Evolutionary conservation across 2,329 filamentous ascomycete species (phyloP).

Genomic region (Claviceps purpurea): DNA sequence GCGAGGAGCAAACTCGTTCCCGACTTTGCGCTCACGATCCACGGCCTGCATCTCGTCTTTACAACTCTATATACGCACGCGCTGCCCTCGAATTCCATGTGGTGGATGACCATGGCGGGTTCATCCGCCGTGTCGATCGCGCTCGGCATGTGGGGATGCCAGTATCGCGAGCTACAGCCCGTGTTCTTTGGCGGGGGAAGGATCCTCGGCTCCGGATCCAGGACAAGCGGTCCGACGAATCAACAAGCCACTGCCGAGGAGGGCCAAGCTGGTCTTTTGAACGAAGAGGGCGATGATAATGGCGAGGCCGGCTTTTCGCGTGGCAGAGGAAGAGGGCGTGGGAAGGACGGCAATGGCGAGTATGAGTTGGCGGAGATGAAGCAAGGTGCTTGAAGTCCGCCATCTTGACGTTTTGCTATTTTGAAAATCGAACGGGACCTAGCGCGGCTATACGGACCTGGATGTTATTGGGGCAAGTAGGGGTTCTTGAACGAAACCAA

Average conservation of each 20-base stretch:
- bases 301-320: neutral
- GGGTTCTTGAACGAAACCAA: no score
- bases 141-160: slow-evolving; percentile 80
- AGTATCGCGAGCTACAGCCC: slow-evolving; percentile 75
- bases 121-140: slow-evolving; percentile 35
- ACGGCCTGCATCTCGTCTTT: slow-evolving; percentile 66
- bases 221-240: slow-evolving; percentile 8
- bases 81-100: slow-evolving; percentile 66
- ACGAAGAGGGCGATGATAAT: slow-evolving; percentile 24
- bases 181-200: slow-evolving; percentile 66
- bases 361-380: slow-evolving; percentile 54
- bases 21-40: slow-evolving; percentile 84
- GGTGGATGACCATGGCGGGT: slow-evolving; percentile 57
- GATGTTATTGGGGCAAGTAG: no score
- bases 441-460: no score
- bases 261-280: slow-evolving; percentile 14
- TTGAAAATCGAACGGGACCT: no score
- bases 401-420: no score
- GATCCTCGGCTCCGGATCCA: slow-evolving; percentile 18
- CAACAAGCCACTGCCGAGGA: slow-evolving; percentile 12
- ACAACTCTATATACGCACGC: slow-evolving; percentile 66
- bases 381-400: slow-evolving; percentile 4
- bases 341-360: slow-evolving; percentile 40
- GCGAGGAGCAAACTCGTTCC: slow-evolving; percentile 86
- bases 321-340: slow-evolving; percentile 27